Evolutionary conservation across 2,329 filamentous ascomycete genomes (phyloP).

Genomic region (Teratosphaeria viscida): DNA sequence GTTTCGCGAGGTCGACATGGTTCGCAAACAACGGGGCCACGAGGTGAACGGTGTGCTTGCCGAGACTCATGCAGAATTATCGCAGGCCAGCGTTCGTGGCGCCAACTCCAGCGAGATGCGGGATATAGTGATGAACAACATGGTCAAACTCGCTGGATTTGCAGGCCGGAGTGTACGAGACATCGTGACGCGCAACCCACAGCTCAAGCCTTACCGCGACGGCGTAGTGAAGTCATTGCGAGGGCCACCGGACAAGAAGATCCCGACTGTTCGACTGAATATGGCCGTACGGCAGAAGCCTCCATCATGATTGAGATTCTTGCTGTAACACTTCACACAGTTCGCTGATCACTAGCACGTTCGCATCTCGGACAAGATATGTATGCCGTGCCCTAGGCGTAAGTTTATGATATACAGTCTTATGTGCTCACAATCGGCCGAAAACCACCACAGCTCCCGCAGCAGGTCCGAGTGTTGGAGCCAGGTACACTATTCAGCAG

Average conservation of each 20-base stretch:
- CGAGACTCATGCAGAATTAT: constrained; percentile 13
- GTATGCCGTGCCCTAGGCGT: background rate
- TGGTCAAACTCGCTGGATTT: constrained; percentile 15
- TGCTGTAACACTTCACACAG: background rate
- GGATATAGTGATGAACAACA: constrained; percentile 11
- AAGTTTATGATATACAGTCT: too few relatives aligned
- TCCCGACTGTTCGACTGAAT: constrained; percentile 18
- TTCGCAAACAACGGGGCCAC: constrained; percentile 14
- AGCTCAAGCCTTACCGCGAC: constrained; percentile 12
- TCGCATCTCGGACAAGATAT: background rate
- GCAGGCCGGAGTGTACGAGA: constrained; percentile 15
- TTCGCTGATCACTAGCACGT: background rate
- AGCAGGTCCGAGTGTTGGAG: too few relatives aligned
- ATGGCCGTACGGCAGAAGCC: constrained; percentile 16
- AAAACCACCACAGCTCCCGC: too few relatives aligned
- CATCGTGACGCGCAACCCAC: constrained; percentile 19
- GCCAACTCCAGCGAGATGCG: constrained; percentile 13
- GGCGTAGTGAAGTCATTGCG: constrained; percentile 9
- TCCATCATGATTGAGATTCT: background rate
- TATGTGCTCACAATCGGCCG: too few relatives aligned
- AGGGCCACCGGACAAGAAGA: constrained; percentile 10
- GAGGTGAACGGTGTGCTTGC: constrained; percentile 18
- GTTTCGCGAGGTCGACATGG: constrained; percentile 18
- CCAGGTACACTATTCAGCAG: too few relatives aligned
- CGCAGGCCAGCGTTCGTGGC: constrained; percentile 11